A percentile compares a stretch with the other conserved stretches of the same genome.
Conservation (phyloP, 2,329 filamentous ascomycete genomes). For the Gremmenia infestans region DNA sequence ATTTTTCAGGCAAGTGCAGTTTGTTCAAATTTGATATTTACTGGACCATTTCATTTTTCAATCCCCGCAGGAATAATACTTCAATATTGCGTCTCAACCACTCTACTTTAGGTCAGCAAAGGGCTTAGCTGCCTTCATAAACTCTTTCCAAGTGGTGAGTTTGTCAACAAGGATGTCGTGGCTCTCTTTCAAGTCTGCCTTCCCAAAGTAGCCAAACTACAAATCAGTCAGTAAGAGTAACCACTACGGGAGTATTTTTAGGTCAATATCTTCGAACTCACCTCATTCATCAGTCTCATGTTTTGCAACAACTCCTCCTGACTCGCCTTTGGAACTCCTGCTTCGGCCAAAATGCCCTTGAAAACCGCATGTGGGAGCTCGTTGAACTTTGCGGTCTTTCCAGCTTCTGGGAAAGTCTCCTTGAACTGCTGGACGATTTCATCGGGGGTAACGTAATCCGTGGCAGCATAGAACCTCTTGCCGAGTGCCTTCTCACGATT, state of each 20-base stretch:
- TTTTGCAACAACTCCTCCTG: slow-evolving; percentile 50
- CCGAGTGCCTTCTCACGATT: slow-evolving; percentile 37
- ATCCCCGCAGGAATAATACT: too few species aligned
- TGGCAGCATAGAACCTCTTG: slow-evolving; percentile 40
- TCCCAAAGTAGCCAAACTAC: slow-evolving; percentile 46
- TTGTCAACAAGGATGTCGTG: slow-evolving; percentile 35
- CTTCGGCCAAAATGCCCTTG: slow-evolving; percentile 32
- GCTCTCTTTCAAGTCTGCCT: slow-evolving; percentile 37
- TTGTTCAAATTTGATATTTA: too few species aligned
- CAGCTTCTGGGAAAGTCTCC: slow-evolving; percentile 36
- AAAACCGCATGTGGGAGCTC: slow-evolving; percentile 39
- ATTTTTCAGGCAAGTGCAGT: too few species aligned
- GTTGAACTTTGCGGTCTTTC: slow-evolving; percentile 34
- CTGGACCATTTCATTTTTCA: too few species aligned
- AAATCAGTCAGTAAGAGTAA: neutral
- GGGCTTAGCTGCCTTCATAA: slow-evolving; percentile 30
- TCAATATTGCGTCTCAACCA: neutral
- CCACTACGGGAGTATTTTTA: neutral
- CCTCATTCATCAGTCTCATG: slow-evolving; percentile 44
- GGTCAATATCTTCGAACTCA: neutral
- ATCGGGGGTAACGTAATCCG: slow-evolving; percentile 36
- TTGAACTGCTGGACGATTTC: slow-evolving; percentile 39
- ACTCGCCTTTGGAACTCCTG: slow-evolving; percentile 36
- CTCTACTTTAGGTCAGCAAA: slow-evolving; percentile 35
- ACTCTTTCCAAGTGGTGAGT: slow-evolving; percentile 40